Conservation (phyloP, 768 basidiomycete genomes). For the Psilocybe cyanescens region DNA sequence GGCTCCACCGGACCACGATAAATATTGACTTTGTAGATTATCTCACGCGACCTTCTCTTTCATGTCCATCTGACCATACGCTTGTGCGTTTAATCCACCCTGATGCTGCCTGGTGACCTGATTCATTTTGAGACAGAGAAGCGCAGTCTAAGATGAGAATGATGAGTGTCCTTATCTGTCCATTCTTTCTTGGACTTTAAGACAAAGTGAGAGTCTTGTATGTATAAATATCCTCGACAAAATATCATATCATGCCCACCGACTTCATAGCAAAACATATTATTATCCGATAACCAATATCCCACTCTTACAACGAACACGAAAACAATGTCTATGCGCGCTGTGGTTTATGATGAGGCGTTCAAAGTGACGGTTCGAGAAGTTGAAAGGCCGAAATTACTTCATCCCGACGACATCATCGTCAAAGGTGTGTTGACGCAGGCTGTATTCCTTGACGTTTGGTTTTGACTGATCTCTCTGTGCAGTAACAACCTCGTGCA, state of each 20-base stretch:
- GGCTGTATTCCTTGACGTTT: background rate
- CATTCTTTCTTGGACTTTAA: background rate
- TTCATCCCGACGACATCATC: conserved; percentile 57
- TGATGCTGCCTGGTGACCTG: background rate
- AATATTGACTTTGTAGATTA: background rate
- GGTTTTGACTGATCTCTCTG: background rate
- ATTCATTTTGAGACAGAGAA: background rate
- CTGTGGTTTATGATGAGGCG: conserved; percentile 57
- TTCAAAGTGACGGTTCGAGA: conserved; percentile 50
- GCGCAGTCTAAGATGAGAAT: background rate
- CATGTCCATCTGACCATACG: background rate
- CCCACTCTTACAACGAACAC: background rate
- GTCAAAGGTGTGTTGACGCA: conserved; percentile 39
- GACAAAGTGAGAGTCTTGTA: background rate
- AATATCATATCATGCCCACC: background rate
- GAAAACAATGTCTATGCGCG: conserved; percentile 40
- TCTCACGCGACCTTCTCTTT: conserved; percentile 1
- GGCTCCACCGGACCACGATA: background rate
- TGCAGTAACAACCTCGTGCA: conserved; percentile 54
- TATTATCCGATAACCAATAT: background rate
- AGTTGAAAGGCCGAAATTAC: conserved; percentile 49
- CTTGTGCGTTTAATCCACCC: background rate
- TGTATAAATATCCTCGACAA: conserved; percentile 1
- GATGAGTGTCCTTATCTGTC: background rate
- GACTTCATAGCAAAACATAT: background rate